Base-by-base conservation (phyloP, 345 rosid species). In the Arabidopsis arenosa region DNA sequence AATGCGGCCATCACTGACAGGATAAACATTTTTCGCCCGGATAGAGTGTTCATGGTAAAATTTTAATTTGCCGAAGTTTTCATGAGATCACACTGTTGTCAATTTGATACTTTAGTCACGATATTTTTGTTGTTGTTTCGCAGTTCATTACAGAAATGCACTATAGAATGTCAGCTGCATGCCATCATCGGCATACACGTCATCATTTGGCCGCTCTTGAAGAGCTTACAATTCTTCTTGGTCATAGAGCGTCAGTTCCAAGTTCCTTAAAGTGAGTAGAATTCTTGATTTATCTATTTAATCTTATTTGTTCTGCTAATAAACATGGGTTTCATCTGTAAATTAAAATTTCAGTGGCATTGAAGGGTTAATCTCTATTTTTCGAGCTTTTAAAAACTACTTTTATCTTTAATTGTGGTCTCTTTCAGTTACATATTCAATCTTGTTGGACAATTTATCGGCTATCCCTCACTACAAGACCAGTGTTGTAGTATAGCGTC, bases 71-170 rank as follows among this genome's bases (percentile, higher is more conserved):
- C 33, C 36, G 2, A 74, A 11, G 36, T 73, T 74, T 60, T 55
- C 55, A 14, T 5, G 11, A 56, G 7, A 47, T 69, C 71, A 49
- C 12, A 70, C 57, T 36, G 52, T 49, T 14, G 66, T 9, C 53
- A 40, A 17, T 68, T 30, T 35, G 70, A 76, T 62, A 41, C 39
- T 62, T 28, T 36, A 80, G 14, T 68, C 63, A 63, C 63, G 53
- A 9, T 28, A 15, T 26, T 36, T 63, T 75, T 77, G 28, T 60
- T 78, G 66, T 62, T 56, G 55, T 54, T 75, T 11, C 80, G 80
- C 90, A 94, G 98, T 89, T 94, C 73, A 84, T 92, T 43, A 70
- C 88, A 52, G 97, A 94, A 87, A 86, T 89, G 76, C 95, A 92
- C 80, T 89, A 92, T 77, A 86, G 83, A 82, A 80, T 90, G 73